A percentile compares a stretch with the other conserved stretches of the same genome.
phyloP scores from a whole-genome alignment of 108 stramenopile species.

The Nitzschia putrida region DNA sequence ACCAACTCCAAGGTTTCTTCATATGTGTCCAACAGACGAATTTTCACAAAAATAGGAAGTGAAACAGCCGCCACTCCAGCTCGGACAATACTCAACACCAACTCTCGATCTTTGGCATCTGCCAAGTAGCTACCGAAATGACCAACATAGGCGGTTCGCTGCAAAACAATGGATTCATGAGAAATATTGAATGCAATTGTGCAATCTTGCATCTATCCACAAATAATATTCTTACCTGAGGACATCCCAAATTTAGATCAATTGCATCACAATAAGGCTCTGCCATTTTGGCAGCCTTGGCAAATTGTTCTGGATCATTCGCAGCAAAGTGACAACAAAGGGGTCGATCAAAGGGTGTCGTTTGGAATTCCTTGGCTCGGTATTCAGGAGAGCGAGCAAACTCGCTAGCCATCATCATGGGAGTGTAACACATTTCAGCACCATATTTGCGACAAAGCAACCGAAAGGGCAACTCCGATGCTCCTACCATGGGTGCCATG shows the following conservation, averaged over 20 bases:
- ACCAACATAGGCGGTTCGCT: slow-evolving; percentile 84
- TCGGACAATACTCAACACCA: slow-evolving; percentile 71
- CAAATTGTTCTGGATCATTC: slow-evolving; percentile 78
- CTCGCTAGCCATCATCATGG: slow-evolving; percentile 92
- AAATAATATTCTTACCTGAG: slow-evolving; percentile 45
- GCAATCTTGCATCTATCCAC: not conserved
- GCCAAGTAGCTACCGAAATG: slow-evolving; percentile 91
- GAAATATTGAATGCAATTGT: not conserved
- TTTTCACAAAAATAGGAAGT: slow-evolving; percentile 89
- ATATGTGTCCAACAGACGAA: slow-evolving; percentile 82
- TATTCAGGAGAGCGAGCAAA: slow-evolving; percentile 63
- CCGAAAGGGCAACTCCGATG: slow-evolving; percentile 86
- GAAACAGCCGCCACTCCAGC: slow-evolving; percentile 55
- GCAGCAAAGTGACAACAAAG: slow-evolving; percentile 89
- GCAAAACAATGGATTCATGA: not conserved
- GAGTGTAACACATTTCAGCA: slow-evolving; percentile 91
- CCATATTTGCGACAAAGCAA: slow-evolving; percentile 94
- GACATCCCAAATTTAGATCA: slow-evolving; percentile 93
- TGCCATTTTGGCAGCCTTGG: slow-evolving; percentile 56
- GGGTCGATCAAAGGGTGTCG: slow-evolving; percentile 82
- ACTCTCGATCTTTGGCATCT: slow-evolving; percentile 68
- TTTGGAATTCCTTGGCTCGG: slow-evolving; percentile 70
- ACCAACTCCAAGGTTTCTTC: slow-evolving; percentile 80
- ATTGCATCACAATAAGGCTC: slow-evolving; percentile 81
- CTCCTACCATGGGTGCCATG: slow-evolving; percentile 97